Base-by-base conservation (phyloP, 78 protist species). In the Reticulomyxa filosa region DNA sequence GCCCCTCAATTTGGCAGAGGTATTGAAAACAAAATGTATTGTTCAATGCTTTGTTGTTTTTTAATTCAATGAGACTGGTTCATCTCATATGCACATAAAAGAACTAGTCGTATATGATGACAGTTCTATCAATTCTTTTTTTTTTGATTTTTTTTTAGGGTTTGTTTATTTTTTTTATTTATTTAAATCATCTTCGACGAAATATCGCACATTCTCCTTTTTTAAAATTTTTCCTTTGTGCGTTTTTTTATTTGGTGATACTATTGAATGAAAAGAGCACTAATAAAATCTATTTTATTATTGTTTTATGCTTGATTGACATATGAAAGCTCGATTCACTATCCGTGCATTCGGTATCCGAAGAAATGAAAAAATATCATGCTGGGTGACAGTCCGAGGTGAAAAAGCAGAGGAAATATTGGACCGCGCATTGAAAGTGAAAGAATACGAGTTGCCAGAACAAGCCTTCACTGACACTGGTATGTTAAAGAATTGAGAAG, bases 301-400 rank as follows among this genome's bases (percentile, higher is more conserved):
- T 48, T 7, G 25, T 1, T 2, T 25, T 26, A 48, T 7, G n/a
- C n/a, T n/a, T n/a, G n/a, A 36, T 10, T 3, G 17, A 39, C 25
- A 29, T 26, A 29, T n/a, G 32, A 27, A 69, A 82, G 95, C 99
- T 26, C 88, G 96, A 48, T 79, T 78, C 84, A 95, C 99, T 35
- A 81, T 90, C 39, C 81, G 97, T 27, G 63, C 89, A 23, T 96
- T 92, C 85, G 62, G 81, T 62, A 88, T 96, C 57, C 84, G 99
- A 46, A 78, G 98, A 57, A 89, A 92, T 71, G 98, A 96, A 75
- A 85, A 89, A 79, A 93, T 96, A 48, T 90, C 97, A 29, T 59
- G 75, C 62, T 82, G 82, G 87, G 90, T 82, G 65, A 92, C 98
- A 61, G 91, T 96, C 59, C 84, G 99, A 38, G 99, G 99, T 46